A percentile compares a stretch with the other conserved stretches of the same genome.
These are phyloP conservation scores for Calonectria fujianensis DNA, from an alignment of 2,329 filamentous ascomycete genomes.

Conservation along the genomic window DNA sequence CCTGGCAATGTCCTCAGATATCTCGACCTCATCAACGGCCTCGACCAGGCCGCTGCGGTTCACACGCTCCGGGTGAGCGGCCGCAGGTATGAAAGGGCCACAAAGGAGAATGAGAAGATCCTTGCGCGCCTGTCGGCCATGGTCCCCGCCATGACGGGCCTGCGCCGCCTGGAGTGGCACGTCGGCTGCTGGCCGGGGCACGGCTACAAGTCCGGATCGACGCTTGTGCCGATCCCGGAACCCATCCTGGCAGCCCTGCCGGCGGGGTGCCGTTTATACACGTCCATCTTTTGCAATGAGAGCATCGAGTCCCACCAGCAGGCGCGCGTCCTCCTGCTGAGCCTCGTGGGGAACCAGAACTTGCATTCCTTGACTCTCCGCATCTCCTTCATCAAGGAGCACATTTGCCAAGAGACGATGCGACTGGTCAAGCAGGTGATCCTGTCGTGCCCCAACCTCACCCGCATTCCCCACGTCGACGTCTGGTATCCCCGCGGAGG, in stretches of 20 bases:
- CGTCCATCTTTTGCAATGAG: constrained; percentile 27
- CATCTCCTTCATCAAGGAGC: constrained; percentile 28
- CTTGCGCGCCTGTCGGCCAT: constrained; percentile 17
- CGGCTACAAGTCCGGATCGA: background rate
- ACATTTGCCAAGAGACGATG: constrained; percentile 37
- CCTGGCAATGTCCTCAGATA: constrained; percentile 7
- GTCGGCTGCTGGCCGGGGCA: background rate
- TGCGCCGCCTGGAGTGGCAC: constrained; percentile 37
- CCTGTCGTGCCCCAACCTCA: constrained; percentile 40
- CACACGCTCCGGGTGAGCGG: constrained; percentile 33
- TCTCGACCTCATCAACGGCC: constrained; percentile 31
- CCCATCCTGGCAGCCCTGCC: constrained; percentile 34
- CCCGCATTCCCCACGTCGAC: constrained; percentile 21
- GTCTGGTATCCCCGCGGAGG: constrained; percentile 32
- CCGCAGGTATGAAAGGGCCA: background rate
- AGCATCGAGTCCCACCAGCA: constrained; percentile 31
- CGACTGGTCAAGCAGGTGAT: constrained; percentile 37
- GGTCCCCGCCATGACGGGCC: constrained; percentile 33
- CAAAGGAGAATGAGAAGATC: constrained; percentile 4
- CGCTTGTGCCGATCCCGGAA: constrained; percentile 30
- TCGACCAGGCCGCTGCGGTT: constrained; percentile 30
- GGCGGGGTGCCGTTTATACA: constrained; percentile 1
- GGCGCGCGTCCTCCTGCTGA: constrained; percentile 26
- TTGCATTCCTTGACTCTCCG: constrained; percentile 25
- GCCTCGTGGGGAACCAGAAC: constrained; percentile 25